phyloP scores from a whole-genome alignment of 768 basidiomycete species.

The Leccinellum luteum region DNA sequence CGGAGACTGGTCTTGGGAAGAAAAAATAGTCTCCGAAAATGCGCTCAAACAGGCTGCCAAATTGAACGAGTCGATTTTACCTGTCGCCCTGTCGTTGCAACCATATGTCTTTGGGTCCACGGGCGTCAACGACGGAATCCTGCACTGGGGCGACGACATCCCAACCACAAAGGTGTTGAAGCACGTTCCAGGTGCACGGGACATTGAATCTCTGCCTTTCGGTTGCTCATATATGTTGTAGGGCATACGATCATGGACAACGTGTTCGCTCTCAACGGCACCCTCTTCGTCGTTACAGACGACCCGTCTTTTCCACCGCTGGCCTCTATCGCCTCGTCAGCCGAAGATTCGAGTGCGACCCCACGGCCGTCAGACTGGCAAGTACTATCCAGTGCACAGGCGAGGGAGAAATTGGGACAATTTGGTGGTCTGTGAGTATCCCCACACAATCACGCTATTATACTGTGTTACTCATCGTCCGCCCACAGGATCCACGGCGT shows the following conservation, averaged over 20 bases:
- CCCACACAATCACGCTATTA: background rate
- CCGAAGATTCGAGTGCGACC: conserved; percentile 34
- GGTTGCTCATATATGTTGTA: conserved; percentile 28
- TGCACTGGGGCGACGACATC: conserved; percentile 53
- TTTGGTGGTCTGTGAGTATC: conserved; percentile 52
- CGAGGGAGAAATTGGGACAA: conserved; percentile 44
- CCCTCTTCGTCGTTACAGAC: conserved; percentile 74
- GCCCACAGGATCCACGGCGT: no score
- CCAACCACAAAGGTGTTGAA: conserved; percentile 56
- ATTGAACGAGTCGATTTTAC: conserved; percentile 1
- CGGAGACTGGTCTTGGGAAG: conserved; percentile 69
- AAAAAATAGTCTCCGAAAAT: conserved; percentile 56
- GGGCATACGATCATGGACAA: conserved; percentile 86
- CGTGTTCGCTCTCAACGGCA: conserved; percentile 69
- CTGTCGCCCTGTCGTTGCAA: conserved; percentile 27
- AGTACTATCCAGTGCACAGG: conserved; percentile 51
- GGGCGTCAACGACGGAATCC: conserved; percentile 50
- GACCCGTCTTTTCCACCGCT: conserved; percentile 59
- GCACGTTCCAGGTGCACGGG: conserved; percentile 62
- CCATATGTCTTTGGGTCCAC: conserved; percentile 24
- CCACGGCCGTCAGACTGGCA: conserved; percentile 56
- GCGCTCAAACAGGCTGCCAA: conserved; percentile 43
- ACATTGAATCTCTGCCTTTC: background rate
- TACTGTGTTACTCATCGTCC: background rate
- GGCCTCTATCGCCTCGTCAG: conserved; percentile 45